Conservation (phyloP, 139 green algal species). For the Zygnema cylindricum region DNA sequence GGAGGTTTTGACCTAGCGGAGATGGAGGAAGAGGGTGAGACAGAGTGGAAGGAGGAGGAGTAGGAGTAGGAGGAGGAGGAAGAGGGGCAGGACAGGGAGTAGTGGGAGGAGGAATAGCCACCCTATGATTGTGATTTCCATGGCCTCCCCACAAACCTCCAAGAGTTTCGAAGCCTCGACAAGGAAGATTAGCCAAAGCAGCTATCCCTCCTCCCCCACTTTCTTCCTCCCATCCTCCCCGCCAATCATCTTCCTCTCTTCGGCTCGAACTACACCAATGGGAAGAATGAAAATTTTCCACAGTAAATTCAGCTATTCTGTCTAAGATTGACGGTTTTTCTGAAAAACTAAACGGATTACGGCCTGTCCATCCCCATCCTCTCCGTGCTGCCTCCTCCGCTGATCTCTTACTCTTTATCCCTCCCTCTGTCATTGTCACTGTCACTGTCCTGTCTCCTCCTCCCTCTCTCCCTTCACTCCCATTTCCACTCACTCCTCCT, state of each 20-base stretch:
- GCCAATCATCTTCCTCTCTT: not conserved
- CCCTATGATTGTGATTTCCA: no score
- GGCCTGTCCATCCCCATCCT: not conserved
- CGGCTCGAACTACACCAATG: not conserved
- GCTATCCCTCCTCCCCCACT: not conserved
- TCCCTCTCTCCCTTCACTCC: no score
- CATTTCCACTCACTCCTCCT: no score
- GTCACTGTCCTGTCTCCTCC: no score
- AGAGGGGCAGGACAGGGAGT: no score
- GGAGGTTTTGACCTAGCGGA: no score
- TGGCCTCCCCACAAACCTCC: not conserved
- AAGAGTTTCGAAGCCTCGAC: not conserved
- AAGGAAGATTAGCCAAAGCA: not conserved
- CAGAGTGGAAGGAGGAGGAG: not conserved
- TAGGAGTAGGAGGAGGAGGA: not conserved
- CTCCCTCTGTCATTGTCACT: no score
- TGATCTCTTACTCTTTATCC: not conserved
- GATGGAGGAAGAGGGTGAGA: not conserved
- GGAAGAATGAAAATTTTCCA: not conserved
- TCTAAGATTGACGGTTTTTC: not conserved
- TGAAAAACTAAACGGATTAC: not conserved
- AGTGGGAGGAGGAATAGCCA: not conserved
- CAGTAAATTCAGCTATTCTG: not conserved
- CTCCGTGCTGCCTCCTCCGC: not conserved
- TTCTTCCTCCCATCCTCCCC: not conserved